Percentiles rank a stretch among this genome's conserved stretches.
These are phyloP conservation scores for Pseudozyma thailandica DNA, from an alignment of 1,284 basidiomycete species.

Conservation along the genomic window DNA sequence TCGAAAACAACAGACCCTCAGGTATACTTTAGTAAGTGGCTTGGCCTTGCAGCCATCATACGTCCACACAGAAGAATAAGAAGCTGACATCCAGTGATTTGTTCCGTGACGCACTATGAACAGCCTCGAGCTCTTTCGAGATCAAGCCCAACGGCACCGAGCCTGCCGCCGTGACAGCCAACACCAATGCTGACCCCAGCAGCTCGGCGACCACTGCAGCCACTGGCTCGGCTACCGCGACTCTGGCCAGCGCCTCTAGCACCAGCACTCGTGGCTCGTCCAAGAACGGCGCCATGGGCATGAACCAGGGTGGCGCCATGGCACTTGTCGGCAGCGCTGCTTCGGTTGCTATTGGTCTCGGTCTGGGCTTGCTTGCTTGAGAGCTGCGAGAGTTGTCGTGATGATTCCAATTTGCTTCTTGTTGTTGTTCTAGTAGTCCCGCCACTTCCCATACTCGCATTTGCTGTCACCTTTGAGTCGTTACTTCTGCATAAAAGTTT, in stretches of 20 bases:
- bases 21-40: slow-evolving; percentile 48
- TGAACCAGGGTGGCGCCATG: slow-evolving; percentile 3
- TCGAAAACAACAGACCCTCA: slow-evolving; percentile 20
- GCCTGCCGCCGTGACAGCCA: slow-evolving; percentile 45
- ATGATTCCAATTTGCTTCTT: no score
- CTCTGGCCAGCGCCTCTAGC: slow-evolving; percentile 21
- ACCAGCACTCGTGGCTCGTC: slow-evolving; percentile 7
- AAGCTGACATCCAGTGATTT: not conserved
- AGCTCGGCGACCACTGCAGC: slow-evolving; percentile 36
- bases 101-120: not conserved
- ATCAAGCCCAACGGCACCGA: slow-evolving; percentile 51
- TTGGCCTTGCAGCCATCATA: no score
- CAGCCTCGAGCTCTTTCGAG: slow-evolving; percentile 38
- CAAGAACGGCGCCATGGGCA: slow-evolving; percentile 19
- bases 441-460: no score
- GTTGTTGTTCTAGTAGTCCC: not conserved
- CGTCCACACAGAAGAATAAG: no score
- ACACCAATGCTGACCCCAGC: slow-evolving; percentile 46
- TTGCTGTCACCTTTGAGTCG: no score
- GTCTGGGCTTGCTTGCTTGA: slow-evolving; percentile 15
- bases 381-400: not conserved
- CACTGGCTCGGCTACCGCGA: slow-evolving; percentile 30
- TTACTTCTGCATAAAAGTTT: no score
- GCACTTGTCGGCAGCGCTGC: slow-evolving; percentile 24
- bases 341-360: slow-evolving; percentile 24